phyloP scores from a whole-genome alignment of 1,139 yeast genomes.

The Taiozyma sp. region DNA sequence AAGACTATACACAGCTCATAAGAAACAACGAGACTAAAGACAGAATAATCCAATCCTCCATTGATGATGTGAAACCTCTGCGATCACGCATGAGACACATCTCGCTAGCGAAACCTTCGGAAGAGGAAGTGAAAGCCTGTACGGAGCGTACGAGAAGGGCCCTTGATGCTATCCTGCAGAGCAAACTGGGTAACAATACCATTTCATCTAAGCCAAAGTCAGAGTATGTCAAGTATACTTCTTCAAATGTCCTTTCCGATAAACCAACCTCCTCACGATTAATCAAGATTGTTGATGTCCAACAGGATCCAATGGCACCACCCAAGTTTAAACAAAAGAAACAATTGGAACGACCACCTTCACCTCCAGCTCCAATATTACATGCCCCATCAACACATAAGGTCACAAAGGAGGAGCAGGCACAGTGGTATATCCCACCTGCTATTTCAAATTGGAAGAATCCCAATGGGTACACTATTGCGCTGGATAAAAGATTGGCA shows the following conservation, averaged over 20 bases:
- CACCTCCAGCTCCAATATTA: conserved; percentile 57
- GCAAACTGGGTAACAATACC: conserved; percentile 26
- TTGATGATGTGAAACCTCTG: conserved; percentile 44
- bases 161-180: conserved; percentile 39
- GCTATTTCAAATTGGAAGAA: conserved; percentile 96
- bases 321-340: conserved; percentile 73
- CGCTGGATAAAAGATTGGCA: conserved; percentile 71
- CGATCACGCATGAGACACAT: conserved; percentile 36
- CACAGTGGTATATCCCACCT: conserved; percentile 85
- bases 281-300: conserved; percentile 53
- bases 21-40: conserved; percentile 15
- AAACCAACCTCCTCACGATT: conserved; percentile 29
- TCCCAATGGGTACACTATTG: conserved; percentile 84
- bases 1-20: conserved; percentile 17
- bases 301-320: conserved; percentile 85
- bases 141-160: conserved; percentile 44
- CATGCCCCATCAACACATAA: conserved; percentile 41
- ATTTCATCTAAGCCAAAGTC: conserved; percentile 27
- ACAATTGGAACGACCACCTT: conserved; percentile 63
- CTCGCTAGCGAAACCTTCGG: conserved; percentile 34
- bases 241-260: conserved; percentile 35
- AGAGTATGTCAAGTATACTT: conserved; percentile 44
- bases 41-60: conserved; percentile 14
- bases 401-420: conserved; percentile 72
- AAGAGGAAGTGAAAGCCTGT: conserved; percentile 34